Evolutionary conservation across 2,329 filamentous ascomycete species (phyloP), one percentile per base, ranked within the genome.

Genomic region (Geosmithia morbida): DNA sequence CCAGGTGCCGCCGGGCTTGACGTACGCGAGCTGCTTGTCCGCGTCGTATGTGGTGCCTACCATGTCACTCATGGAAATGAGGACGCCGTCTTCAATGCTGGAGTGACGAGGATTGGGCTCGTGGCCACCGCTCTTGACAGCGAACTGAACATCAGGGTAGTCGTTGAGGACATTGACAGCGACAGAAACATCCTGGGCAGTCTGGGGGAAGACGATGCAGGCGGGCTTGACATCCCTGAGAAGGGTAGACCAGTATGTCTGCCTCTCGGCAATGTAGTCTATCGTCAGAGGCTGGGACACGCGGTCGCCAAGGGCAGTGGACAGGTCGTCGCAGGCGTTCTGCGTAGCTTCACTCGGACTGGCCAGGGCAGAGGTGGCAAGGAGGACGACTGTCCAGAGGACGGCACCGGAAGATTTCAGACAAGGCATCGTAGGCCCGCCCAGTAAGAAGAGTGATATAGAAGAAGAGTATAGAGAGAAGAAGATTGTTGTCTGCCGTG

Each of bases 91-190:
- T 39, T 59, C 45, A 5, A 64, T 52, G 19, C 55, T 61, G 7
- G 62, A 55, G 45, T 62, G 61, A 1, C 60, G 56, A 7, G 51
- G 50, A 48, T 66, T 66, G 0, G 64, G 61, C 46, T 61, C 56
- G 49, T 69, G 66, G 2, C 67, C 63, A 14, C 63, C 65, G 46
- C 61, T 62, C 52, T 64, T 62, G 48, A 63, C 59, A 13, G 64
- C 58, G 52, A 66, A 66, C 14, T 52, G 11, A 8, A 63, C 62
- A 41, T 56, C 53, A 2, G 57, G 51, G 48, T 58, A 54, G 30
- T 55, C 49, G 43, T 59, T 56, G n/a, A 66, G 53, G 10, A 60
- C 45, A 14, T 49, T 55, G 11, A 66, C 55, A n/a, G 58, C 54
- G 2, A 51, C 49, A 22, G 63, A 56, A 16, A 66, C 62, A 14